Evolutionary conservation across 108 stramenopile species (phyloP).

Genomic region (Chaetoceros tenuissimus): DNA sequence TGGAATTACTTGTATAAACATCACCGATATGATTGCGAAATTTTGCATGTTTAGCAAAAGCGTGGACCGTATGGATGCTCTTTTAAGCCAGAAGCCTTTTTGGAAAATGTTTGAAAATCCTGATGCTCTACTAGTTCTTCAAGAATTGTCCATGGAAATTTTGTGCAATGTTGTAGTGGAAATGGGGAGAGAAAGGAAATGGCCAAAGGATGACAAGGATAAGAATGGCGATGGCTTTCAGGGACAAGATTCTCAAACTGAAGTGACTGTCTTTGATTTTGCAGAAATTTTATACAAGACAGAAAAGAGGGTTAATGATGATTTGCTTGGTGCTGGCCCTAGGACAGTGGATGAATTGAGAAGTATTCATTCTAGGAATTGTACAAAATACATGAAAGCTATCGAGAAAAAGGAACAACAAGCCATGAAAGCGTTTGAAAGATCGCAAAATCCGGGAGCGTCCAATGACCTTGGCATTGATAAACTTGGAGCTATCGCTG

Average conservation of each 20-base stretch:
- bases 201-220: slow-evolving; percentile 11
- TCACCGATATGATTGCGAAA: slow-evolving; percentile 84
- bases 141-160: slow-evolving; percentile 68
- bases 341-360: slow-evolving; percentile 69
- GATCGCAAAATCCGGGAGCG: not conserved
- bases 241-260: slow-evolving; percentile 15
- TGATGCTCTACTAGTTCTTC: slow-evolving; percentile 65
- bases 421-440: not conserved
- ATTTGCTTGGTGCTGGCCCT: slow-evolving; percentile 72
- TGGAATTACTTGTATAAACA: slow-evolving; percentile 81
- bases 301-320: slow-evolving; percentile 67
- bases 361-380: slow-evolving; percentile 41
- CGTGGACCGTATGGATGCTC: slow-evolving; percentile 82
- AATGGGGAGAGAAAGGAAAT: slow-evolving; percentile 22
- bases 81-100: slow-evolving; percentile 76
- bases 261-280: slow-evolving; percentile 85
- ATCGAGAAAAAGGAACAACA: slow-evolving; percentile 15
- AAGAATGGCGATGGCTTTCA: slow-evolving; percentile 13
- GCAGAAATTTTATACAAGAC: slow-evolving; percentile 67
- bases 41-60: slow-evolving; percentile 69
- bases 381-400: slow-evolving; percentile 48
- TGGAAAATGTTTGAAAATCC: slow-evolving; percentile 88
- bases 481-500: not conserved
- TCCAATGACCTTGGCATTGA: not conserved
- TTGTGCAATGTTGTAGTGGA: slow-evolving; percentile 75